These are phyloP conservation scores for Lipomyces starkeyi DNA, from an alignment of 805 yeast species.

Conservation along the genomic window DNA sequence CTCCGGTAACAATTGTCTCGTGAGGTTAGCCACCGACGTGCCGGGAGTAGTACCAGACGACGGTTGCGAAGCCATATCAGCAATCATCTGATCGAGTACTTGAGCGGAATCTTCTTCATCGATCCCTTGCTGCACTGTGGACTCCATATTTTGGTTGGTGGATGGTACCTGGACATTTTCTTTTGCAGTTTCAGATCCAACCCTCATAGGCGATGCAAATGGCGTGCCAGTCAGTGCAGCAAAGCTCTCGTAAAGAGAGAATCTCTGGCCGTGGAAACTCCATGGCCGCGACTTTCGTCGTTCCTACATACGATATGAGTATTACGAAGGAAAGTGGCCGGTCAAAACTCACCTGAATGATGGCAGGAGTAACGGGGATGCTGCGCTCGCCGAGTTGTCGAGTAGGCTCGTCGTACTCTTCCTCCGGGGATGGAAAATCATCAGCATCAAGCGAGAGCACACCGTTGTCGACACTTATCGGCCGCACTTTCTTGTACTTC, in stretches of 20 bases:
- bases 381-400: not conserved
- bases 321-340: not conserved
- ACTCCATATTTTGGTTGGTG: not conserved
- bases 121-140: not conserved
- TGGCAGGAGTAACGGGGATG: conserved; percentile 16
- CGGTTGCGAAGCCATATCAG: not conserved
- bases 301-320: not conserved
- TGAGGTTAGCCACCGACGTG: not conserved
- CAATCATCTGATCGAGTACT: not conserved
- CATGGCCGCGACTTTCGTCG: conserved; percentile 26
- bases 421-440: not conserved
- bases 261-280: conserved; percentile 25
- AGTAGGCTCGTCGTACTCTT: not conserved
- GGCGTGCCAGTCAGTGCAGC: conserved; percentile 5
- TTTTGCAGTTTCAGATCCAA: not conserved
- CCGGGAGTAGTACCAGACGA: not conserved
- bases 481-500: not conserved
- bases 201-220: not conserved
- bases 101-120: not conserved
- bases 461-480: conserved; percentile 2
- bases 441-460: not conserved
- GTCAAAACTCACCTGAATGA: conserved; percentile 9
- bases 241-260: conserved; percentile 17
- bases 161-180: not conserved
- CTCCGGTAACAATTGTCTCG: conserved; percentile 1